Evolutionary conservation across 768 basidiomycete species (phyloP), one percentile per base, ranked within the genome.

Genomic region (Pisolithus microcarpus): DNA sequence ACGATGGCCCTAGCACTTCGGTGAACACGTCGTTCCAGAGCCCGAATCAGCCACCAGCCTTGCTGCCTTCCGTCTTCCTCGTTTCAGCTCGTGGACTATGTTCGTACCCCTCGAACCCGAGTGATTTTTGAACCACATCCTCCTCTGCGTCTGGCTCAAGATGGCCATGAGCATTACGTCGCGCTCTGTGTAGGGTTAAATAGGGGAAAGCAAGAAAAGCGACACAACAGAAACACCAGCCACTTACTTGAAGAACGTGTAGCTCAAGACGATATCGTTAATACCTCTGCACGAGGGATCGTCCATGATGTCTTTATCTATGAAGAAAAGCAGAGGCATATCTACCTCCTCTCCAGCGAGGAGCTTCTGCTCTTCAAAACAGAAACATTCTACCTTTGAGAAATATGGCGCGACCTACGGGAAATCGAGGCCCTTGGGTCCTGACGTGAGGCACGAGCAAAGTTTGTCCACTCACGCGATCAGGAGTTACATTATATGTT

Each of bases 331-430:
- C 18, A 99, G 77, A 3, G 96, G 96, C 80, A 99, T 91, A 68
- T 99, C 96, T 31, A 99, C 88, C 69, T 97, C 93, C 71, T 99
- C 96, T 26, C 87, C 85, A 0, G 94, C 93, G 23, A 96, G 74
- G 9, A 99, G 80, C 59, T 85, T 88, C 69, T 99, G 96, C 65
- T 99, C 96, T 66, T 99, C 96, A 58, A 99, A 99, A 69, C 96
- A 99, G 74, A 99, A 99, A 58, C 96, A 99, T 67, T 99, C 96
- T 11, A 99, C 92, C 72, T 99, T 99, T 46, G 94, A 92, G 64
- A 99, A 99, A 68, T 98, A 98, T 0, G 95, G 93, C 8, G 96
- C 96, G 58, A 98, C 79, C 95, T 97, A 61, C 18, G 34, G 40
- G 24, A 26, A 39, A 19, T 15, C 38, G 48, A 10, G 54, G 40